Percentiles rank a stretch among this genome's conserved stretches.
Conservation (phyloP, 768 basidiomycete genomes). For the Brasilioporus rufonigricans region DNA sequence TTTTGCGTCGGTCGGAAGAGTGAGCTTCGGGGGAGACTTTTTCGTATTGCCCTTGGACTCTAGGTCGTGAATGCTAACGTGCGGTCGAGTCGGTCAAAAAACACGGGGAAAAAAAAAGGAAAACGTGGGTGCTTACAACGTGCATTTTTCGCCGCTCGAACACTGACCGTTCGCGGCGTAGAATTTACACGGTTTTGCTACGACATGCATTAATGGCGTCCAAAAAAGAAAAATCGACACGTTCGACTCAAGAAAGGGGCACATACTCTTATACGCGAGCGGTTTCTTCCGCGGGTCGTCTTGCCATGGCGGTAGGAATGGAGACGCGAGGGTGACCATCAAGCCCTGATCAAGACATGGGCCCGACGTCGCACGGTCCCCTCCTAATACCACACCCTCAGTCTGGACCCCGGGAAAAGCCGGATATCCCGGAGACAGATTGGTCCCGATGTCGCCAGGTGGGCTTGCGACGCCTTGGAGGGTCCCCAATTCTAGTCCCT, state of each 20-base stretch:
- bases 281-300: constrained; percentile 21
- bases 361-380: constrained; percentile 10
- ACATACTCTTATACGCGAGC: constrained; percentile 31
- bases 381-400: not conserved
- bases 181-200: constrained; percentile 64
- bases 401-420: constrained; percentile 12
- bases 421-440: constrained; percentile 15
- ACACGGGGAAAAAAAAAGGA: not conserved
- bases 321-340: not conserved
- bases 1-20: constrained; percentile 5
- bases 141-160: constrained; percentile 53
- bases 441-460: constrained; percentile 11
- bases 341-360: constrained; percentile 1
- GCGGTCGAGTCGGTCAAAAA: not conserved
- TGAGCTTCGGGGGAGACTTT: not conserved
- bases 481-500: not conserved
- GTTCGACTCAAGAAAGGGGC: not conserved
- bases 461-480: constrained; percentile 1
- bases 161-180: constrained; percentile 45
- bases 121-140: constrained; percentile 46
- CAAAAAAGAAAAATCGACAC: not conserved
- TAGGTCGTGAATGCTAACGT: constrained; percentile 45
- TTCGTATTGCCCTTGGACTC: constrained; percentile 1
- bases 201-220: not conserved
- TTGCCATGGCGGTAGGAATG: constrained; percentile 5